Evolutionary conservation across 192 early-diverging fungal species (phyloP).

Genomic region (Coemansia sp.): DNA sequence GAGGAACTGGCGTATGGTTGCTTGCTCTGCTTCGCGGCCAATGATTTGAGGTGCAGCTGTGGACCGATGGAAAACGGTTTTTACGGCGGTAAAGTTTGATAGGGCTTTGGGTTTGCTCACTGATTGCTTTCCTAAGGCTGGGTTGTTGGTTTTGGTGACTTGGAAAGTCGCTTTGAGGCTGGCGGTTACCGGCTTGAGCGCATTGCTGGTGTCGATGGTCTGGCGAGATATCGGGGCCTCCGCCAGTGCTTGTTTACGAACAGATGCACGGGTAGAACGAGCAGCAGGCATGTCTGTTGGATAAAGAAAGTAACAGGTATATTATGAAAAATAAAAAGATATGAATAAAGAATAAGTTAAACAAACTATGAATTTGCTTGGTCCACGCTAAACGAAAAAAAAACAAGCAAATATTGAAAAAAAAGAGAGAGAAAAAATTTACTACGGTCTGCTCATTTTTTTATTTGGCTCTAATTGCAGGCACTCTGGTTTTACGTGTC

Average conservation of each 20-base stretch:
- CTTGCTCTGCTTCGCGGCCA: constrained; percentile 40
- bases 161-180: constrained; percentile 30
- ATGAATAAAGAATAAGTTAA: not conserved
- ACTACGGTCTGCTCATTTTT: too few relatives aligned
- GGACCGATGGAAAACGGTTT: constrained; percentile 34
- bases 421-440: too few relatives aligned
- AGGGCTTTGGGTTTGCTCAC: constrained; percentile 4
- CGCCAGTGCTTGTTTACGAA: constrained; percentile 24
- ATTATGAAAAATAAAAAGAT: not conserved
- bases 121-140: too few relatives aligned
- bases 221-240: constrained; percentile 30
- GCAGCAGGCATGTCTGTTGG: constrained; percentile 48
- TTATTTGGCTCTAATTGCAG: too few relatives aligned
- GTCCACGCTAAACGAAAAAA: too few relatives aligned
- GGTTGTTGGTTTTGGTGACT: constrained; percentile 26
- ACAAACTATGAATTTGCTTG: constrained; percentile 1
- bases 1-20: constrained; percentile 31
- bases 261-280: constrained; percentile 18
- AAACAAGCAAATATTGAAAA: too few relatives aligned
- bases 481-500: too few relatives aligned
- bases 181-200: not conserved
- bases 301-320: too few relatives aligned
- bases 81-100: constrained; percentile 31
- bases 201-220: not conserved
- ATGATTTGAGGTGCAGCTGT: constrained; percentile 47